phyloP scores from a whole-genome alignment of 192 early-diverging fungal genomes.

The Mortierella claussenii region DNA sequence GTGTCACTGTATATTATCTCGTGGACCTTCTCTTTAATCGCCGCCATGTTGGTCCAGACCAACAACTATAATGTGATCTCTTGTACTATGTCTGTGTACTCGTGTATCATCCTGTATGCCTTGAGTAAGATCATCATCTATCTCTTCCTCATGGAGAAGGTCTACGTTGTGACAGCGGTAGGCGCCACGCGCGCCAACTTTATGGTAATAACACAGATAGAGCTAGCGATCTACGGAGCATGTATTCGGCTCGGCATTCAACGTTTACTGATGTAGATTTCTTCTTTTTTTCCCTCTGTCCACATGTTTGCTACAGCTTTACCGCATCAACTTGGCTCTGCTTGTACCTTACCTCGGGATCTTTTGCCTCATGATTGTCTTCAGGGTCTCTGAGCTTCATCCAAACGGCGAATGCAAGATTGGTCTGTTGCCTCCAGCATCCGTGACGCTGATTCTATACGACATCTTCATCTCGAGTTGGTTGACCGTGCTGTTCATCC shows the following conservation, averaged over 20 bases:
- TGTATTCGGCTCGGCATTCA: too few relatives aligned
- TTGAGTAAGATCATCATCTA: constrained; percentile 56
- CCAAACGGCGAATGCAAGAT: constrained; percentile 28
- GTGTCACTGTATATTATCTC: constrained; percentile 53
- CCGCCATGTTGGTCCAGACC: constrained; percentile 50
- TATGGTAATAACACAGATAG: constrained; percentile 28
- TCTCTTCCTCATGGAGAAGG: constrained; percentile 61
- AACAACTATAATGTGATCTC: constrained; percentile 39
- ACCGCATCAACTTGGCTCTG: constrained; percentile 34
- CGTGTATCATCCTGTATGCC: constrained; percentile 56
- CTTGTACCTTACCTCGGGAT: constrained; percentile 34
- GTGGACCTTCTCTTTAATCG: constrained; percentile 57
- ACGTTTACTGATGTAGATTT: neutral
- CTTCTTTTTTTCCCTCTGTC: neutral
- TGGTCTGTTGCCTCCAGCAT: constrained; percentile 40
- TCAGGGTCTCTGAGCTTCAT: constrained; percentile 15
- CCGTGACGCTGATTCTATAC: constrained; percentile 38
- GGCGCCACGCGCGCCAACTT: constrained; percentile 45
- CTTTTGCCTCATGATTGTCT: constrained; percentile 38
- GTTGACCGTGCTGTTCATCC: constrained; percentile 47
- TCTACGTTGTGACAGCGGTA: constrained; percentile 46
- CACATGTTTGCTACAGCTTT: constrained; percentile 7
- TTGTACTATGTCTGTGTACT: constrained; percentile 54
- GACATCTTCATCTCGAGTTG: constrained; percentile 45
- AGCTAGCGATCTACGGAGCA: too few relatives aligned